phyloP scores from a whole-genome alignment of 805 yeast genomes.

The Yueomyces sinensis region DNA sequence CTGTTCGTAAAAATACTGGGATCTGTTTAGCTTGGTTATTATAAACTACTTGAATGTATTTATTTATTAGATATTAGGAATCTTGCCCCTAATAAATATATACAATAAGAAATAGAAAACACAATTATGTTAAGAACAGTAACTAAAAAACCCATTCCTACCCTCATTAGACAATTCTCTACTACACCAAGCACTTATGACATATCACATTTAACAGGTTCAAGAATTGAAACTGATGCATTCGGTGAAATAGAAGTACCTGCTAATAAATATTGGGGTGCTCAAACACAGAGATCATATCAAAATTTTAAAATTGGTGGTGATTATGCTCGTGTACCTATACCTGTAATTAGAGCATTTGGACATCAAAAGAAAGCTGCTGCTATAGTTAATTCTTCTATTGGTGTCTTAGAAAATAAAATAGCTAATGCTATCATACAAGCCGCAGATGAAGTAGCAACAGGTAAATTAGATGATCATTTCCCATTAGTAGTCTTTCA shows the following conservation, averaged over 20 bases:
- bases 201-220: not conserved
- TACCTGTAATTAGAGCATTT: conserved; percentile 80
- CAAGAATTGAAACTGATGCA: conserved; percentile 80
- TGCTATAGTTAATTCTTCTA: conserved; percentile 73
- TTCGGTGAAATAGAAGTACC: conserved; percentile 94
- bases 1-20: too few species aligned
- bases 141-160: not conserved
- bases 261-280: conserved; percentile 87
- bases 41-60: too few species aligned
- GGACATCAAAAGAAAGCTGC: conserved; percentile 82
- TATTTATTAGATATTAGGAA: too few species aligned
- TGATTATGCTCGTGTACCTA: conserved; percentile 75
- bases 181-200: not conserved
- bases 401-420: conserved; percentile 77
- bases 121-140: too few species aligned
- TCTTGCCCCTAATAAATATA: too few species aligned
- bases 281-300: conserved; percentile 90
- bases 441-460: conserved; percentile 91
- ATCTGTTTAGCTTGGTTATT: too few species aligned
- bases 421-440: conserved; percentile 72
- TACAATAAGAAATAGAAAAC: too few species aligned
- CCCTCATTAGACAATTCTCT: not conserved
- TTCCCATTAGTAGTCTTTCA: conserved; percentile 98
- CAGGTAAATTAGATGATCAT: conserved; percentile 84
- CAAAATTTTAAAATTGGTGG: conserved; percentile 97